Percentiles rank a stretch among this genome's conserved stretches.
Conservation (phyloP, 2,329 filamentous ascomycete genomes). For the Fusarium protoensiforme region DNA sequence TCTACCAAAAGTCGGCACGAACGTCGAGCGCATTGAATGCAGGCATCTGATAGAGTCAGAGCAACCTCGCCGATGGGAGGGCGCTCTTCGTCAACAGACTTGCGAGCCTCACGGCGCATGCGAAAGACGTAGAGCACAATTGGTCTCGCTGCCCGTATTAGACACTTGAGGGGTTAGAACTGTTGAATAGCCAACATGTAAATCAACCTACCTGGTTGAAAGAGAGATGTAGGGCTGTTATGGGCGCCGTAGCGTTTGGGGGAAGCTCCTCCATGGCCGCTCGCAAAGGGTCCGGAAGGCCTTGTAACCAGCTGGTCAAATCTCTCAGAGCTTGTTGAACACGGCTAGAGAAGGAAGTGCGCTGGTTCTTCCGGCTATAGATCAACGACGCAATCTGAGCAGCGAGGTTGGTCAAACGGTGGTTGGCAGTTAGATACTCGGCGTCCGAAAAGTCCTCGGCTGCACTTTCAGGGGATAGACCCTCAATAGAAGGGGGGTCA, state of each 20-base stretch:
- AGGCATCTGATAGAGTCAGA: constrained; percentile 52
- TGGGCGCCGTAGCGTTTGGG: constrained; percentile 30
- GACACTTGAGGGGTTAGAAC: constrained; percentile 23
- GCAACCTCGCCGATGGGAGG: constrained; percentile 38
- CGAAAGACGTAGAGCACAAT: constrained; percentile 44
- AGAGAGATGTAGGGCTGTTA: constrained; percentile 42
- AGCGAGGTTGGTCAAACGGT: constrained; percentile 48
- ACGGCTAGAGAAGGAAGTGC: constrained; percentile 18
- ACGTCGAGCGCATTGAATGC: constrained; percentile 54
- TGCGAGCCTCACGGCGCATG: neutral
- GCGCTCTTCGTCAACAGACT: neutral
- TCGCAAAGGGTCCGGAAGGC: constrained; percentile 40
- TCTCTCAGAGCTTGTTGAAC: constrained; percentile 42
- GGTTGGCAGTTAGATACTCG: constrained; percentile 44
- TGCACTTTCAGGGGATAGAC: constrained; percentile 2
- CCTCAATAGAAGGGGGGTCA: constrained; percentile 49
- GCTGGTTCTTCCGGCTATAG: constrained; percentile 40
- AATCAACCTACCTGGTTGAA: constrained; percentile 34
- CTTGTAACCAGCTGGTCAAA: constrained; percentile 39
- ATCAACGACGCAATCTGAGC: constrained; percentile 40
- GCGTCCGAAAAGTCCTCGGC: constrained; percentile 43
- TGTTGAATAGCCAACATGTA: neutral
- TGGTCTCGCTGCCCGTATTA: constrained; percentile 43
- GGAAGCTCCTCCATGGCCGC: constrained; percentile 23
- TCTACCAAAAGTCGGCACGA: constrained; percentile 52